Base-by-base conservation (phyloP, 768 basidiomycete genomes). In the Rhodotorula kratochvilovae region DNA sequence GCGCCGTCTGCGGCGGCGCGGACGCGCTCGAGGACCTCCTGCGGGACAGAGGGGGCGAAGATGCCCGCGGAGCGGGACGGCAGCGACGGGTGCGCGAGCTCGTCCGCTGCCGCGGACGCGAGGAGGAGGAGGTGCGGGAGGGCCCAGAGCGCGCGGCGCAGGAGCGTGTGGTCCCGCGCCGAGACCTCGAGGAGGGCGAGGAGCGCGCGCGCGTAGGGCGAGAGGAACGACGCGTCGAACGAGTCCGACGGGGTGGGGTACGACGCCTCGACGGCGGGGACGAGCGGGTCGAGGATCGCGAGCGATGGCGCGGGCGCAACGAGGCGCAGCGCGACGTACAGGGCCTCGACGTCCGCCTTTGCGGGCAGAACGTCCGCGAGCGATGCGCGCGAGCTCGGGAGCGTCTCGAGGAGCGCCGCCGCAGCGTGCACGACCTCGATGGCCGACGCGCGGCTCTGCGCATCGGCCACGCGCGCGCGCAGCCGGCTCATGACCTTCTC, bases 111-210 rank as follows among this genome's bases (percentile, higher is more conserved):
- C 35, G 56, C 43, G 29, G 67, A 78, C 2, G 83, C 82, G 33
- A 92, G 82, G 0, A 85, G 84, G 16, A 90, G 80, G 64, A 92
- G 81, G 77, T 92, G 89, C 16, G 86, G 85, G 10, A 97, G 78
- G 0, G 85, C 84, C 88, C 89, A 89, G 0, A 86, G 75, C 62
- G 89, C 85, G 25, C 2, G 84, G 72, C n/a, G 85, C 81, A 48
- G 90, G 86, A 89, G 88, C 25, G 81, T 80, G 29, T 76, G 76
- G 74, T 92, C 82, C 43, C 64, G 43, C 5, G 73, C 53, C 48
- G 68, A 46, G 43, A 60, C 33, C 29, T 71, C 67, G 67, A 63
- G 55, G 70, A 69, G 10, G 56, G 58, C 74, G 51, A 75, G 53
- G 25, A 75, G 25, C 3, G 54, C 45, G 25, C 74, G 48, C 17